Evolutionary conservation across 306 rosid species (phyloP).

Genomic region (Hippophae rhamnoides): DNA sequence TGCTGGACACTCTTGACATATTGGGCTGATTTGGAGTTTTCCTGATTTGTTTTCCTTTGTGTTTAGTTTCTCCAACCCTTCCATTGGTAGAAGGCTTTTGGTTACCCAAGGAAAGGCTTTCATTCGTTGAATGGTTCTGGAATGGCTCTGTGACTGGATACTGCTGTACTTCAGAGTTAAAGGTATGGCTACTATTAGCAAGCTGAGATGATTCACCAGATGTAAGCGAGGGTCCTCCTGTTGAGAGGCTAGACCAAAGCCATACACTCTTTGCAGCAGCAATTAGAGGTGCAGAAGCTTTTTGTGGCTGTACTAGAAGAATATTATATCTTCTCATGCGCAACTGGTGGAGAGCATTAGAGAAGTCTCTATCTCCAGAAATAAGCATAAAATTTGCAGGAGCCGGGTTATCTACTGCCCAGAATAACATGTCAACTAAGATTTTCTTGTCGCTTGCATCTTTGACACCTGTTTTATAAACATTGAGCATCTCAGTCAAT

Average conservation of each 20-base stretch:
- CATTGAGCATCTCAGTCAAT: conserved; percentile 7
- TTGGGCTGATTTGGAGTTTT: conserved; percentile 39
- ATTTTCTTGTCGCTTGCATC: conserved; percentile 81
- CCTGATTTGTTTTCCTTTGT: conserved; percentile 18
- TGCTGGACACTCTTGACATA: conserved; percentile 23
- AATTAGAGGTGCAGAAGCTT: conserved; percentile 50
- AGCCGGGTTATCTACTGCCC: conserved; percentile 92
- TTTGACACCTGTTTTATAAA: conserved; percentile 43
- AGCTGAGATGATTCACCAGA: conserved; percentile 51
- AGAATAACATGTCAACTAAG: conserved; percentile 74
- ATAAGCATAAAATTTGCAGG: conserved; percentile 83
- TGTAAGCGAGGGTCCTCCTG: conserved; percentile 55
- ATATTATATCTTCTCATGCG: conserved; percentile 75
- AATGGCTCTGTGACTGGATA: conserved; percentile 24
- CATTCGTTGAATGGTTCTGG: conserved; percentile 33
- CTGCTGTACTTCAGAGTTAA: conserved; percentile 28
- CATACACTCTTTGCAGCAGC: conserved; percentile 79
- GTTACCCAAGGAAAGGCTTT: conserved; percentile 31
- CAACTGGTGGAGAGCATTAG: conserved; percentile 77
- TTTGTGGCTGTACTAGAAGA: conserved; percentile 69
- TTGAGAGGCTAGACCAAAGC: conserved; percentile 63
- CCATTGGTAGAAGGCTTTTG: conserved; percentile 37
- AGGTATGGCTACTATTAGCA: conserved; percentile 24
- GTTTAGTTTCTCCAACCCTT: conserved; percentile 38
- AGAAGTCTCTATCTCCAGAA: conserved; percentile 76